These are phyloP conservation scores for Solanum paucissectum DNA, from an alignment of 257 asterid species.

Conservation along the genomic window DNA sequence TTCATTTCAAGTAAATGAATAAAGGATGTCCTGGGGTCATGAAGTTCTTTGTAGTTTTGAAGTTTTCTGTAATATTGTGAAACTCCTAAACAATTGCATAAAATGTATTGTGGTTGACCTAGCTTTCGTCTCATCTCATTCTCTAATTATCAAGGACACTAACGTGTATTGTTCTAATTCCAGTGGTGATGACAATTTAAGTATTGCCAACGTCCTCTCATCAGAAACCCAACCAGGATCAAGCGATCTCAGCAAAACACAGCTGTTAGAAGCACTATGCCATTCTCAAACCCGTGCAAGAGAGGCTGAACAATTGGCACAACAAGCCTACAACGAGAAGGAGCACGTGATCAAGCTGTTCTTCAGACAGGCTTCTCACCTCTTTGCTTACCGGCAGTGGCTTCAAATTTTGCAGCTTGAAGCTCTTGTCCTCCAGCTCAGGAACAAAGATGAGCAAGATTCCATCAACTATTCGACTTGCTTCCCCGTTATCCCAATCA, in stretches of 20 bases:
- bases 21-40: background rate
- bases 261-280: constrained; percentile 56
- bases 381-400: constrained; percentile 61
- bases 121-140: background rate
- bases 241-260: constrained; percentile 26
- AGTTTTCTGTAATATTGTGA: background rate
- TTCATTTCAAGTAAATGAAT: background rate
- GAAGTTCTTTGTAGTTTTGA: background rate
- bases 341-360: constrained; percentile 38
- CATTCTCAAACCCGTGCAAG: constrained; percentile 73
- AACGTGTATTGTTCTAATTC: background rate
- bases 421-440: constrained; percentile 40
- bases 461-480: constrained; percentile 3
- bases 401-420: constrained; percentile 50
- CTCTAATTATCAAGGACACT: background rate
- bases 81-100: background rate
- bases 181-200: constrained; percentile 6
- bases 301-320: constrained; percentile 59
- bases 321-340: constrained; percentile 50
- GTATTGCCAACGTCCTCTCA: constrained; percentile 13
- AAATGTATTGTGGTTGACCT: background rate
- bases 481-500: constrained; percentile 12
- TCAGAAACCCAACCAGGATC: constrained; percentile 9
- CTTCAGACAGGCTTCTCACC: constrained; percentile 54
- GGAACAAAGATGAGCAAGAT: constrained; percentile 14